Percentiles rank a stretch among this genome's conserved stretches.
phyloP scores from a whole-genome alignment of 257 asterid species.

The Nicotiana benthamiana region DNA sequence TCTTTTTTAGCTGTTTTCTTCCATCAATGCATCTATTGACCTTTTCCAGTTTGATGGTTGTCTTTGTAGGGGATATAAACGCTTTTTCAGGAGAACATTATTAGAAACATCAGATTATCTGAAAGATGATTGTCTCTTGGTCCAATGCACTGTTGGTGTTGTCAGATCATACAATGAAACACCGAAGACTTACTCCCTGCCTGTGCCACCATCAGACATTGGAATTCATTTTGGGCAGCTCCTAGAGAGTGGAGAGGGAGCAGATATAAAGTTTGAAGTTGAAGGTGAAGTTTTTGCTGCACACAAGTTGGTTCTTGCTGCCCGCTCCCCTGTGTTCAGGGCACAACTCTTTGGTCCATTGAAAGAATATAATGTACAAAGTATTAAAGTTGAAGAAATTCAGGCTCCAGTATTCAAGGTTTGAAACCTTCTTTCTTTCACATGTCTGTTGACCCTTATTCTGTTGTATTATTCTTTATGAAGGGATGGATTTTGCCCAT shows the following conservation, averaged over 20 bases:
- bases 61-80: slow-evolving; percentile 17
- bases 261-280: slow-evolving; percentile 16
- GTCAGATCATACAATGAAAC: slow-evolving; percentile 16
- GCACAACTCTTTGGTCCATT: slow-evolving; percentile 23
- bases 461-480: background rate
- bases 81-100: slow-evolving; percentile 5
- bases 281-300: slow-evolving; percentile 17
- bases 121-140: slow-evolving; percentile 16
- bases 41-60: background rate
- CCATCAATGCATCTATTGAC: background rate
- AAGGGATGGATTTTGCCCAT: background rate
- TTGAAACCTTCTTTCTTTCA: background rate
- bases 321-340: slow-evolving; percentile 23
- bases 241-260: slow-evolving; percentile 17
- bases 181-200: slow-evolving; percentile 10
- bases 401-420: slow-evolving; percentile 14
- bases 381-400: slow-evolving; percentile 17
- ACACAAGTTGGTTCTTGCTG: slow-evolving; percentile 20
- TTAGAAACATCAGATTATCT: slow-evolving; percentile 16
- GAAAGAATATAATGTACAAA: slow-evolving; percentile 11
- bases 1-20: background rate
- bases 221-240: slow-evolving; percentile 17
- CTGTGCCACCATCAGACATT: slow-evolving; percentile 9
- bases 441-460: background rate
- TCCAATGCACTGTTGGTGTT: slow-evolving; percentile 21